Base-by-base conservation (phyloP, 2,329 filamentous ascomycete species). In the Ophiostoma fasciatum region DNA sequence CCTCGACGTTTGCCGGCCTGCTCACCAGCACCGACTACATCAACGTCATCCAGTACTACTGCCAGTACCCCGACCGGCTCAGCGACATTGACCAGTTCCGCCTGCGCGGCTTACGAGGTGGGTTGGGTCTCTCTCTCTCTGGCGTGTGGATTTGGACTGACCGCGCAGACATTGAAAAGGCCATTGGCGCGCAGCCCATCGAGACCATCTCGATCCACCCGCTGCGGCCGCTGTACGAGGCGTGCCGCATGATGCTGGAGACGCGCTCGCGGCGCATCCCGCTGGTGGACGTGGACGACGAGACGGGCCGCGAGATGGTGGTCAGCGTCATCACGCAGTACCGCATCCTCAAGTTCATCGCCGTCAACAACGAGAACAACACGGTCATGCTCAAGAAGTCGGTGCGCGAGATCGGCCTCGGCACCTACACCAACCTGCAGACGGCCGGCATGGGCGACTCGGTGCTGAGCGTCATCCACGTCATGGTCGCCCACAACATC, bases 21-120 rank as follows among this genome's bases (percentile, higher is more conserved):
- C 68, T 98, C 46, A 98, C 90, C 20, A 90, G 85, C 44, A 93
- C 85, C 42, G 90, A 98, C 60, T 98, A 90, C 57, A 92, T 98
- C 61, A 98, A 98, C 52, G 80, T 98, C 39, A 93, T 98, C 28
- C 88, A 96, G 56, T 98, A 98, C 60, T 96, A 98, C 64, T 94
- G 85, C 67, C 87, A 96, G 58, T 92, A 90, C 49, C 90, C 88
- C 3, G 83, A 93, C 46, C 81, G 87, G 40, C 71, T 96, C 42
- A 75, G 78, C 46, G 78, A 88, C 53, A 82, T 98, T 49, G 90
- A 96, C 47, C 82, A 94, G 56, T 94, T 98, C 56, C 78, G 84
- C 31, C 63, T 98, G 43, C 88, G 82, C 60, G 94, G 84, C 53
- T 70, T 98, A 40, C 74, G 88, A 71, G 83, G 87, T 93, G 64